Evolutionary conservation across 2,329 filamentous ascomycete species (phyloP).

Genomic region (Fonsecaea pedrosoi): DNA sequence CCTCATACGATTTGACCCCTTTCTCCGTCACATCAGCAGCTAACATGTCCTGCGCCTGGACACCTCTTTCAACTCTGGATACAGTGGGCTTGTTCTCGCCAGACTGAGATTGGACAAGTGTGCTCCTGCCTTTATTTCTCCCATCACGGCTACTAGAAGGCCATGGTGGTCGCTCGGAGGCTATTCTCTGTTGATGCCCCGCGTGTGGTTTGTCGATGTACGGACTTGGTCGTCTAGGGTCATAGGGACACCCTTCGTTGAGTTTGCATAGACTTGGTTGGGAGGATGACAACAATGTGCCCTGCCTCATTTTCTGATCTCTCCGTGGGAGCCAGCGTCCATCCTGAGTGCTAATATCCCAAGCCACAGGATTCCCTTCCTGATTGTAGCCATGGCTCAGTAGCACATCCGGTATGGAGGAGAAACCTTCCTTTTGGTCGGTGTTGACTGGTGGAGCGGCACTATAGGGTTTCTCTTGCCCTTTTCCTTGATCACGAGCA

Average conservation of each 20-base stretch:
- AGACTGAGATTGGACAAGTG: not conserved
- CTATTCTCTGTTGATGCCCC: not conserved
- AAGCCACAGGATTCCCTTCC: conserved; percentile 31
- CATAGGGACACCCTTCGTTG: conserved; percentile 33
- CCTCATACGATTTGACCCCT: not conserved
- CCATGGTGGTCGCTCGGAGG: conserved; percentile 27
- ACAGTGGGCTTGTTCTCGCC: not conserved
- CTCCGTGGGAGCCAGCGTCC: conserved; percentile 38
- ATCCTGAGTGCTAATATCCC: conserved; percentile 36
- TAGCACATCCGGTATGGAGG: conserved; percentile 20
- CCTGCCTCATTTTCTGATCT: conserved; percentile 32
- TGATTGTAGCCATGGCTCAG: conserved; percentile 28
- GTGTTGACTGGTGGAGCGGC: conserved; percentile 3
- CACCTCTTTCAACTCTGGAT: not conserved
- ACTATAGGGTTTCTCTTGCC: not conserved
- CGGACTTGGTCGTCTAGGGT: conserved; percentile 29
- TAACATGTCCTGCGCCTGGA: not conserved
- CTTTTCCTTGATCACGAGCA: not conserved
- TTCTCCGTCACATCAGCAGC: not conserved
- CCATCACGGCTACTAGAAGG: conserved; percentile 15
- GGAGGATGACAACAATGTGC: conserved; percentile 7
- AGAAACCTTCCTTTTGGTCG: conserved; percentile 10
- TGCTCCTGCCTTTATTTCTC: not conserved
- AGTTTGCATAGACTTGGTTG: conserved; percentile 24
- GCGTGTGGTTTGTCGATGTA: conserved; percentile 22